Conservation (phyloP, 192 early-diverging fungal genomes). For the Entomortierella chlamydospora region DNA sequence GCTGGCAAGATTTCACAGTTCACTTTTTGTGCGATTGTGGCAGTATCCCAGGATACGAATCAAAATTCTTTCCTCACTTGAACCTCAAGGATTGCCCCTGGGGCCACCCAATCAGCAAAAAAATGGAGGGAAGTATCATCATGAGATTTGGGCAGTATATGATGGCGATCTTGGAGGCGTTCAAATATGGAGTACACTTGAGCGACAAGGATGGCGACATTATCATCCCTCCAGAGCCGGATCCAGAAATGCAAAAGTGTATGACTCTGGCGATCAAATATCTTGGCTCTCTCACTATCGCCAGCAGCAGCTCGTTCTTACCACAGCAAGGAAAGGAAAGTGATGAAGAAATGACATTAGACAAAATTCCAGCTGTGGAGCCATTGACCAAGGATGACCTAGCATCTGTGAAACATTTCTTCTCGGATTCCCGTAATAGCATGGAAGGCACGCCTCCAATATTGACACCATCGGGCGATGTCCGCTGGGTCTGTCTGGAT, state of each 20-base stretch:
- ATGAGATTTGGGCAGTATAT: constrained; percentile 13
- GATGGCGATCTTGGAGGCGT: constrained; percentile 37
- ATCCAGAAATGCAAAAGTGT: constrained; percentile 6
- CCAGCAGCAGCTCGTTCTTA: background rate
- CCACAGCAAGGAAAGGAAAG: background rate
- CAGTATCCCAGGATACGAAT: constrained; percentile 8
- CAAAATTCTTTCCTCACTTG: constrained; percentile 1
- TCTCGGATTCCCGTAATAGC: background rate
- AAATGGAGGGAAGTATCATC: background rate
- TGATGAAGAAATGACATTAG: background rate
- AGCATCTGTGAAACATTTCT: background rate
- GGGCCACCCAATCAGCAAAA: constrained; percentile 2
- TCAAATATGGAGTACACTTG: constrained; percentile 20
- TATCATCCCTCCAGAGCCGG: background rate
- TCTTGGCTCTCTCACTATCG: background rate
- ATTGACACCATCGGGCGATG: constrained; percentile 17
- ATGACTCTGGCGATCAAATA: constrained; percentile 21
- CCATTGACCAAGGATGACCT: constrained; percentile 12
- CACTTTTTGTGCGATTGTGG: constrained; percentile 40
- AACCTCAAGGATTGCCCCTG: constrained; percentile 17
- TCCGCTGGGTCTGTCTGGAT: constrained; percentile 16
- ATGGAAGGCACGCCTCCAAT: constrained; percentile 5
- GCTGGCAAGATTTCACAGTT: constrained; percentile 19
- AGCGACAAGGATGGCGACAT: background rate
- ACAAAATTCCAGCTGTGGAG: background rate